Conservation (phyloP, 257 asterid genomes). For the Mentha longifolia region DNA sequence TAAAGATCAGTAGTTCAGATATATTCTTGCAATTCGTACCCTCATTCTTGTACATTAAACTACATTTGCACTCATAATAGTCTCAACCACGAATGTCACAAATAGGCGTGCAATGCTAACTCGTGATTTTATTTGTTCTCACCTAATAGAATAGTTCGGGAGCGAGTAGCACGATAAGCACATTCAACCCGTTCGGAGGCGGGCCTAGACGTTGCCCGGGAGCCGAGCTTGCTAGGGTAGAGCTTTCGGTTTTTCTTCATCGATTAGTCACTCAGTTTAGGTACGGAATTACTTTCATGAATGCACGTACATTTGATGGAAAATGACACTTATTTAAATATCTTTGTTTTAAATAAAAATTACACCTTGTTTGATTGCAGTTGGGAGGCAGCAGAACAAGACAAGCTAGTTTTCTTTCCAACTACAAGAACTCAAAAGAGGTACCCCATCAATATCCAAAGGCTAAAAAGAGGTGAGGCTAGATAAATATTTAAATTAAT, state of each 20-base stretch:
- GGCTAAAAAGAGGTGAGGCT: conserved; percentile 37
- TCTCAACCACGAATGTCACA: neutral
- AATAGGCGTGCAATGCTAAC: too few relatives aligned
- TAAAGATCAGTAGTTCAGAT: too few relatives aligned
- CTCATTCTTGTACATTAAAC: too few relatives aligned
- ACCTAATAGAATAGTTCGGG: conserved; percentile 42
- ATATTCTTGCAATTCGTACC: too few relatives aligned
- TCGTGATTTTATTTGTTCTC: neutral
- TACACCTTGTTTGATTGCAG: conserved; percentile 40
- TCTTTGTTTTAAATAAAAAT: too few relatives aligned
- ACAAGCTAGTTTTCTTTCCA: conserved; percentile 87
- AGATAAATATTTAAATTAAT: neutral
- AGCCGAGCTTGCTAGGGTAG: conserved; percentile 91
- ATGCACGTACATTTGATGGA: too few relatives aligned
- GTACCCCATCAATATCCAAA: conserved; percentile 65
- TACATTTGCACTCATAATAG: neutral
- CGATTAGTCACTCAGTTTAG: conserved; percentile 85
- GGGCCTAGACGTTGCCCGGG: conserved; percentile 99
- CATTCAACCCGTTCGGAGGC: conserved; percentile 88
- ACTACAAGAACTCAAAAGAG: conserved; percentile 84
- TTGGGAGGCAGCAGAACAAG: conserved; percentile 84
- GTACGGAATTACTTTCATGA: conserved; percentile 34
- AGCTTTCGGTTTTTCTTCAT: conserved; percentile 93
- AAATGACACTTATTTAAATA: too few relatives aligned
- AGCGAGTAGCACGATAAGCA: conserved; percentile 40